Base-by-base conservation (phyloP, 345 rosid species). In the Citrus sinensis region DNA sequence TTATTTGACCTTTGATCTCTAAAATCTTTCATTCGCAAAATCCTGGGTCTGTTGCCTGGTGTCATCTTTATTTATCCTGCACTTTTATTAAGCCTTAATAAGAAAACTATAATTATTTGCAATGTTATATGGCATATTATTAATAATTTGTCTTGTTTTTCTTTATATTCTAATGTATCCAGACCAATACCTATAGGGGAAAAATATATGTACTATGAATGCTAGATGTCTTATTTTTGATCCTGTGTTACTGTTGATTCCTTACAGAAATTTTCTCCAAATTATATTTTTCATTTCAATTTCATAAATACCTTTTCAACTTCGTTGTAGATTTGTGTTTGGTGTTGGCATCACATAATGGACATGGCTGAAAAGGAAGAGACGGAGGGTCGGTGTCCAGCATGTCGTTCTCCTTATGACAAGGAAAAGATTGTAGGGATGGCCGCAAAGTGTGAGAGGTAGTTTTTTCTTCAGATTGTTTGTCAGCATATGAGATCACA, bases 261-360 rank as follows among this genome's bases (percentile, higher is more conserved):
- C 22, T 29, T 35, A 32, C 24, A 22, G 40, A 20, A 71, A 5
- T n/a, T 32, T 17, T 24, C 0, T 42, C 8, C 20, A 14, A 3
- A 11, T 62, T 40, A 4, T 9, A 9, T 30, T 62, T 74, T 27
- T 39, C n/a, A 56, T 70, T 37, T 75, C 2, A 16, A 29, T 55
- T 11, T 70, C 51, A 46, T 46, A 46, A 46, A 13, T 46, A 46
- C 51, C 16, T 60, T 30, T 58, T 9, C 20, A 49, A 67, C 59
- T 58, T 67, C 16, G 20, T 73, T 79, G 62, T 82, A 95, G 98
- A 87, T 95, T 70, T 95, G 98, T 85, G 95, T 95, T 71, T 95
- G 98, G 98, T 95, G 98, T 73, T 95, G 98, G 98, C 93, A 93
- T 85, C 98, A 93, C 67, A 85, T 95, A 35, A 90, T 91, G 93